Conservation (phyloP, 2,329 filamentous ascomycete species). For the Colletotrichum endophyticum region DNA sequence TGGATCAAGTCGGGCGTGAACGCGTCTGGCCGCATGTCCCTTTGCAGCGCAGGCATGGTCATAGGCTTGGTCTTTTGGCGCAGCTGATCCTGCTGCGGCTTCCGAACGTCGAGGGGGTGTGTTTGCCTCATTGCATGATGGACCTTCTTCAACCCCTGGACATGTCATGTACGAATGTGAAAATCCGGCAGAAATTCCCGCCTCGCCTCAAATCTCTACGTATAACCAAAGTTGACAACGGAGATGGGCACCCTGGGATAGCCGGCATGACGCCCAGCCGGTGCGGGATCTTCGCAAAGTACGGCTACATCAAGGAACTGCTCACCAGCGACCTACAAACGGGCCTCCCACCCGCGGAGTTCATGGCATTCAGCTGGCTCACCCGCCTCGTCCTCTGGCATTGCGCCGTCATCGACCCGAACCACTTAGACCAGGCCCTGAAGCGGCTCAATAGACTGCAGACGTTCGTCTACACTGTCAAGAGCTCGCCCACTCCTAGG, state of each 20-base stretch:
- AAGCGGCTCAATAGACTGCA: not conserved
- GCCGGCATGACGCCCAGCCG: not conserved
- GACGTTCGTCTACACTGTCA: not conserved
- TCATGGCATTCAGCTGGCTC: not conserved
- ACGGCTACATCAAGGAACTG: not conserved
- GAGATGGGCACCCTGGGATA: not conserved
- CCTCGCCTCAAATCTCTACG: not conserved
- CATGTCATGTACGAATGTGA: not conserved
- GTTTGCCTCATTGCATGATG: not conserved
- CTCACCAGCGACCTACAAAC: not conserved
- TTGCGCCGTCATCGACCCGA: not conserved
- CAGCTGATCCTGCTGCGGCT: not conserved
- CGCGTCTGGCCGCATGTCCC: rapidly evolving
- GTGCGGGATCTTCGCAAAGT: not conserved
- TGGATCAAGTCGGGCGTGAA: not conserved
- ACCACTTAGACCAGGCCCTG: not conserved
- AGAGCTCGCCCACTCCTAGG: no score
- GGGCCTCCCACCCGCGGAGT: not conserved
- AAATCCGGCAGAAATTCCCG: rapidly evolving
- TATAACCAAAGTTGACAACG: not conserved
- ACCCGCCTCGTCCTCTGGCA: not conserved
- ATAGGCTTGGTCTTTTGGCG: not conserved
- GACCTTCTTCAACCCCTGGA: not conserved
- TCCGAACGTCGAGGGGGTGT: rapidly evolving
- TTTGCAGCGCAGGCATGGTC: not conserved